Evolutionary conservation across 2,329 filamentous ascomycete species (phyloP).

Genomic region (Fonsecaea monophora): DNA sequence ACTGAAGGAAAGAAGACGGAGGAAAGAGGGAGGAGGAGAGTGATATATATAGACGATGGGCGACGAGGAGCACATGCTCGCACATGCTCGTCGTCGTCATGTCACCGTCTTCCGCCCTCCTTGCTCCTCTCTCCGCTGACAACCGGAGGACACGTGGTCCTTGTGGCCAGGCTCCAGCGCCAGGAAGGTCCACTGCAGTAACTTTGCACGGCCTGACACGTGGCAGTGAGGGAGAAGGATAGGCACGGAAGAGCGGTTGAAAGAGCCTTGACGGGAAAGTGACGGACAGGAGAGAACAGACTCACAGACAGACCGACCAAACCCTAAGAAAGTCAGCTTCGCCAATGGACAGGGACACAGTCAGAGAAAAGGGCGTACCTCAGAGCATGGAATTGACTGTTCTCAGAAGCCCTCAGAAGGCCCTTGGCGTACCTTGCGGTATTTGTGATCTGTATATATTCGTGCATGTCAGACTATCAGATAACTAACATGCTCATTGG

Average conservation of each 20-base stretch:
- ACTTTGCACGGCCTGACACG: not conserved
- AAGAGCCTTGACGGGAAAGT: not conserved
- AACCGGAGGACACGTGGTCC: not conserved
- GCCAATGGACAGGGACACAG: not conserved
- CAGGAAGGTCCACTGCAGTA: not conserved
- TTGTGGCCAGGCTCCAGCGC: not conserved
- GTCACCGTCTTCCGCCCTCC: not conserved
- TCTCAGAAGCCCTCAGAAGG: not conserved
- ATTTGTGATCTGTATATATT: slow-evolving; percentile 19
- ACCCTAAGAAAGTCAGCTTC: not conserved
- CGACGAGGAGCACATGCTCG: slow-evolving; percentile 13
- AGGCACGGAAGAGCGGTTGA: not conserved
- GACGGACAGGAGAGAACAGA: not conserved
- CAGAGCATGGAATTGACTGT: too few species aligned
- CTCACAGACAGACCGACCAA: not conserved
- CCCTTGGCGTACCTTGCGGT: not conserved
- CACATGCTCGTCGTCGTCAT: not conserved
- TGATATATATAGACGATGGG: slow-evolving; percentile 8
- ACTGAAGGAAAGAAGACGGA: not conserved
- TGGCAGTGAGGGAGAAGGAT: not conserved
- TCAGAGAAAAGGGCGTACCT: not conserved
- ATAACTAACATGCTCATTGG: not conserved
- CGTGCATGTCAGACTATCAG: not conserved
- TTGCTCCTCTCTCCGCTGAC: not conserved
- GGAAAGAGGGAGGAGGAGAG: not conserved